Base-by-base conservation (phyloP, 495 filamentous ascomycete species). In the Penicillium maclennaniae region DNA sequence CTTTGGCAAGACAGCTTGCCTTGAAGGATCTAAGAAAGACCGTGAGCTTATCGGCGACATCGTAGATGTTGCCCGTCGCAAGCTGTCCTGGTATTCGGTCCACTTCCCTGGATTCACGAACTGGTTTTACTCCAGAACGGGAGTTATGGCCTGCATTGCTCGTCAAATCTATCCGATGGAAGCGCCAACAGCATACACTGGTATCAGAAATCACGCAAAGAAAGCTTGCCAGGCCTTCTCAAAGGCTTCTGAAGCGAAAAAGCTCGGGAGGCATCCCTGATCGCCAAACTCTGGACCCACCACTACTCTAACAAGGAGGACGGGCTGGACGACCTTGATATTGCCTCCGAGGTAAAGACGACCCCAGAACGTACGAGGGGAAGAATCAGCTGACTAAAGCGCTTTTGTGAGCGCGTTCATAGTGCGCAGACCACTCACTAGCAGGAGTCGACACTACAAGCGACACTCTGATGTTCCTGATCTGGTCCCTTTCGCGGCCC, bases 391-490 rank as follows among this genome's bases (percentile, higher is more conserved):
- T 28, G 26, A 28, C 26, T 28, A 28, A 28, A 28, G 26, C 26
- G 26, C 26, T 28, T 28, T 28, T n/a, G 26, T 28, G 26, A 28
- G 26, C 26, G 26, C 26, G 26, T 8, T 5, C n/a, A 28, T 28
- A 28, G 36, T 46, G 45, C 4, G 55, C 55, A 5, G 55, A 58
- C 14, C 55, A 58, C 23, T 31, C 49, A 6, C 17, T 45, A 4
- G 55, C 45, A 0, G 55, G 55, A 2, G 46, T 58, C n/a, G 50
- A 58, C 28, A 58, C 55, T 7, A 58, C 55, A 15, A 53, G 65
- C n/a, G 67, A 73, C 38, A 72, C 69, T 2, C 27, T 70, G 7
- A 70, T 72, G 70, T 73, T 69, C 19, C 41, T 56, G 0, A 61
- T 72, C 0, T 73, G 68, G 67, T 45, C 62, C 0, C 59, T 73